A percentile compares a stretch with the other conserved stretches of the same genome.
Conservation (phyloP, 495 filamentous ascomycete species). For the Rusavskia elegans region DNA sequence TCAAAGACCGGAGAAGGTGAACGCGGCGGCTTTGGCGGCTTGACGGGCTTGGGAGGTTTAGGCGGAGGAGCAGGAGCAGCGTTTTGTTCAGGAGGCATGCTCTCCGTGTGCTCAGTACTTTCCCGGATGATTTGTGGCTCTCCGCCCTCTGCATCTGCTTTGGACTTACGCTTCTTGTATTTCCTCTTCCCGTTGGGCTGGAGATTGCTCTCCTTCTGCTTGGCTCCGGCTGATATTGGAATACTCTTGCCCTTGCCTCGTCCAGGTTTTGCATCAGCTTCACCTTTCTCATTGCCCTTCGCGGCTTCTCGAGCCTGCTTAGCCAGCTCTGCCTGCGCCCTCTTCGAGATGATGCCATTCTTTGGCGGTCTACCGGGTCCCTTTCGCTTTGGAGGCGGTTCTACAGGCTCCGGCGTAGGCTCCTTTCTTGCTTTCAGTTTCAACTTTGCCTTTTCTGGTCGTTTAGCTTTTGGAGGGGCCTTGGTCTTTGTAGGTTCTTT, state of each 20-base stretch:
- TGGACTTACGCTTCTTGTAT: conserved; percentile 60
- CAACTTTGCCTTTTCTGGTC: conserved; percentile 6
- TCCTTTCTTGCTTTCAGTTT: conserved; percentile 7
- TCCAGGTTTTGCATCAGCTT: conserved; percentile 27
- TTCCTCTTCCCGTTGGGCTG: conserved; percentile 61
- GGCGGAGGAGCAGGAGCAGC: conserved; percentile 29
- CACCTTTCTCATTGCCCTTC: conserved; percentile 30
- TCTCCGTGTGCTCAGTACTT: conserved; percentile 22
- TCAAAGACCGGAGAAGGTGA: conserved; percentile 59
- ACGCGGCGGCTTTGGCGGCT: conserved; percentile 29
- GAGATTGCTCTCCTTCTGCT: conserved; percentile 36
- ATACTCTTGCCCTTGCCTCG: conserved; percentile 46
- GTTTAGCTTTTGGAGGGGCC: conserved; percentile 25
- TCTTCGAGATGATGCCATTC: conserved; percentile 85
- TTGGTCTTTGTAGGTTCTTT: conserved; percentile 14
- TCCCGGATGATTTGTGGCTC: conserved; percentile 29
- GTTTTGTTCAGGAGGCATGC: conserved; percentile 24
- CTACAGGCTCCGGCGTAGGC: conserved; percentile 19
- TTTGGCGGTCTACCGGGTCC: conserved; percentile 82
- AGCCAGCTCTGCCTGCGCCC: conserved; percentile 51
- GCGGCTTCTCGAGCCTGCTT: conserved; percentile 40
- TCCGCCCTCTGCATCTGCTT: conserved; percentile 21
- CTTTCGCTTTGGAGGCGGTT: conserved; percentile 47
- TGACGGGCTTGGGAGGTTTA: conserved; percentile 31
- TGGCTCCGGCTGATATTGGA: conserved; percentile 23